Evolutionary conservation across 2,329 filamentous ascomycete genomes (phyloP).

Genomic region (Trichoderma simmonsii): DNA sequence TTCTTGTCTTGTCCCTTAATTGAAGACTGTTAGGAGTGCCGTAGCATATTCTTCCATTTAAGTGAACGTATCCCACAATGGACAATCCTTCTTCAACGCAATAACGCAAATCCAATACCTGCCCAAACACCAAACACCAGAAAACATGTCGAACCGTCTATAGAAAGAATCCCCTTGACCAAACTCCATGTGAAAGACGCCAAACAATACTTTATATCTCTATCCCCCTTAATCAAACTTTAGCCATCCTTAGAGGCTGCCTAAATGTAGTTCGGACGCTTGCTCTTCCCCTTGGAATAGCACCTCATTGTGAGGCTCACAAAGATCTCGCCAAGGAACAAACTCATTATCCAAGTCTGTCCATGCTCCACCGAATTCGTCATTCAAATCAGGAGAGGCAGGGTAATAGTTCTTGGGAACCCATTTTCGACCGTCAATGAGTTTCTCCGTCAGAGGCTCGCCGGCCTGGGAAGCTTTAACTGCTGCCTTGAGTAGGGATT

Average conservation of each 20-base stretch:
- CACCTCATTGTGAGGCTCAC: slow-evolving; percentile 24
- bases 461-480: slow-evolving; percentile 26
- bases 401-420: slow-evolving; percentile 23
- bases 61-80: background rate
- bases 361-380: slow-evolving; percentile 28
- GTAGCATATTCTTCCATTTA: background rate
- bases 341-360: slow-evolving; percentile 25
- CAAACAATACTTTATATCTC: background rate
- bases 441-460: slow-evolving; percentile 26
- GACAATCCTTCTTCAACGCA: background rate
- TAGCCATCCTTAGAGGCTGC: background rate
- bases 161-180: background rate
- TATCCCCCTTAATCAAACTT: background rate
- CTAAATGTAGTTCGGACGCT: background rate
- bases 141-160: background rate
- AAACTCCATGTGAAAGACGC: background rate
- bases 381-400: background rate
- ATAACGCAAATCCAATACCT: background rate
- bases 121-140: background rate
- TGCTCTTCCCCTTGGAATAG: slow-evolving; percentile 27
- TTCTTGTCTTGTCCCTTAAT: background rate
- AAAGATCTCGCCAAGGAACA: slow-evolving; percentile 29
- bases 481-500: slow-evolving; percentile 30
- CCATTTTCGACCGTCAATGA: slow-evolving; percentile 35
- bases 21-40: background rate